Base-by-base conservation (phyloP, 108 stramenopile genomes). In the Licmophora abbreviata region DNA sequence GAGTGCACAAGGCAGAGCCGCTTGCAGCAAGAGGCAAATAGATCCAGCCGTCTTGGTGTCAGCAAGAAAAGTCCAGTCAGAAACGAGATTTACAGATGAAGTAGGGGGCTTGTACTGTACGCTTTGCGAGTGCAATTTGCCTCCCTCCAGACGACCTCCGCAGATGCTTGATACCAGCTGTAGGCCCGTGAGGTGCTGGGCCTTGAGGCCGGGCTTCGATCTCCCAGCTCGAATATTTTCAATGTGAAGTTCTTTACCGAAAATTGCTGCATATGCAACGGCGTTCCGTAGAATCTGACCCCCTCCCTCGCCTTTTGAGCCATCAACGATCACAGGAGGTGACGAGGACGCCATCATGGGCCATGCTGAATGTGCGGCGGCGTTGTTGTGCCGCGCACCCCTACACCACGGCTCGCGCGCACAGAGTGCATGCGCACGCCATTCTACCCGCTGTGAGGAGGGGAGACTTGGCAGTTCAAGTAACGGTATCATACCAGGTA, bases 41-140 rank as follows among this genome's bases (percentile, higher is more conserved):
- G 83, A 79, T 29, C 83, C 83, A 49, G 83, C 83, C 14, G 83
- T 84, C 49, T 59, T 48, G 14, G 64, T 77, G 54, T 79, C 76
- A 3, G 60, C 71, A 21, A 60, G 34, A 17, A 66, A 44, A 7
- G 36, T 22, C 23, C 17, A 10, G 15, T 53, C 25, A n/a, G n/a
- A n/a, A n/a, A n/a, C n/a, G n/a, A n/a, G n/a, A 7, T 44, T 36
- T 4, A n/a, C 52, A 32, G 44, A 2, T 29, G n/a, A 22, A 18
- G 42, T 32, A 14, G 61, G 25, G 12, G 53, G 28, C 20, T 21
- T 36, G 22, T 36, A 78, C 0, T 37, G 21, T 29, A 83, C 61
- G 29, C 48, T 45, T 29, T 51, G 53, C 1, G 72, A 71, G 0
- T 63, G 71, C 12, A 77, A 43, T 30, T 32, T 20, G 18, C 26